phyloP scores from a whole-genome alignment of 2,329 filamentous ascomycete species.

The Cyclaneusma minus region DNA sequence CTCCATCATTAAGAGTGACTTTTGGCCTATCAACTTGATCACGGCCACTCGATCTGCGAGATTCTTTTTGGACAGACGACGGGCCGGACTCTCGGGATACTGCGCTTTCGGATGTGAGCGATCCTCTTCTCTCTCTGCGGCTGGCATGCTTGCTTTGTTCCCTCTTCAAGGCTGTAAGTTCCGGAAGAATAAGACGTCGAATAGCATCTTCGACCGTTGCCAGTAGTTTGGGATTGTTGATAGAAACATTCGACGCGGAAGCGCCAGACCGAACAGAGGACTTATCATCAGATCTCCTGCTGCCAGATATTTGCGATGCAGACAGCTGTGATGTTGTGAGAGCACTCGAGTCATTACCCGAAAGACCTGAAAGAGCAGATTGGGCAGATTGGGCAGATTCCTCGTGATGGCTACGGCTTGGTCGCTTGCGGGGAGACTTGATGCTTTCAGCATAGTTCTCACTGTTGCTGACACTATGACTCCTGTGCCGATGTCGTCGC shows the following conservation, averaged over 20 bases:
- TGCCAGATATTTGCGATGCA: conserved; percentile 28
- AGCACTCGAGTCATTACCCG: conserved; percentile 46
- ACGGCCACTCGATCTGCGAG: conserved; percentile 23
- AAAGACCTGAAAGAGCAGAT: conserved; percentile 25
- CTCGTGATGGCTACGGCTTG: conserved; percentile 33
- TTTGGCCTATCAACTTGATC: conserved; percentile 34
- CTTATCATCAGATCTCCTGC: conserved; percentile 36
- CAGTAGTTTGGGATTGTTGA: conserved; percentile 57
- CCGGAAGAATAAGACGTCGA: conserved; percentile 61
- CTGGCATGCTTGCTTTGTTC: conserved; percentile 69
- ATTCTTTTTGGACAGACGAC: conserved; percentile 17
- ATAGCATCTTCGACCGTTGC: conserved; percentile 65
- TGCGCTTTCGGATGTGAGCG: conserved; percentile 39
- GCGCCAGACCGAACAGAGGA: conserved; percentile 43
- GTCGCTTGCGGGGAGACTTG: conserved; percentile 29
- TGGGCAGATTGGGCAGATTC: conserved; percentile 22
- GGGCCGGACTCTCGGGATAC: conserved; percentile 34
- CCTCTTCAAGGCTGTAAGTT: conserved; percentile 80
- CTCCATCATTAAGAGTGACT: conserved; percentile 40
- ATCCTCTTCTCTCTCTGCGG: conserved; percentile 44
- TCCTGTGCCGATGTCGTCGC: conserved; percentile 26
- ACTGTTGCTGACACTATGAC: conserved; percentile 25
- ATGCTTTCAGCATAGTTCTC: conserved; percentile 26
- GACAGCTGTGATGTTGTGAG: conserved; percentile 30
- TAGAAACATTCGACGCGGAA: conserved; percentile 38